Conservation (phyloP, 2,329 filamentous ascomycete genomes). For the Teratosphaeria viscida region DNA sequence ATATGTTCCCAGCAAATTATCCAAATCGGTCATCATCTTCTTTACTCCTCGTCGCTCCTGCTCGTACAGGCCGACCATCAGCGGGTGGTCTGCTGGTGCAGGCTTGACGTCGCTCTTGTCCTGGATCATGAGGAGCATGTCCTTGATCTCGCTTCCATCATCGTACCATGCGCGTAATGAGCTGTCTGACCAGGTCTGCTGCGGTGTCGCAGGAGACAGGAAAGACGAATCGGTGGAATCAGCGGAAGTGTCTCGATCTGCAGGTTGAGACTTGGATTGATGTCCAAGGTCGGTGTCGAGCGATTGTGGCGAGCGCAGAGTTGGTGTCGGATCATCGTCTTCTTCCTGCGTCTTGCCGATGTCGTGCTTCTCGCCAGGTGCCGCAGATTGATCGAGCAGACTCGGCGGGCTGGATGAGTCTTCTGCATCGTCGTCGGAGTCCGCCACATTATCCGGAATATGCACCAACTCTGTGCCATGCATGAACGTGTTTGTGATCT, state of each 20-base stretch:
- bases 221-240: conserved; percentile 11
- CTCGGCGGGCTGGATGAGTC: conserved; percentile 20
- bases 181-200: conserved; percentile 64
- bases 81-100: conserved; percentile 72
- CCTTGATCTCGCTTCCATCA: conserved; percentile 71
- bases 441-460: conserved; percentile 19
- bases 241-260: background rate
- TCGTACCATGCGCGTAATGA: conserved; percentile 73
- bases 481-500: conserved; percentile 40
- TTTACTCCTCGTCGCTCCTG: conserved; percentile 78
- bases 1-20: conserved; percentile 35
- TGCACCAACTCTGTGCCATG: conserved; percentile 28
- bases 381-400: conserved; percentile 14
- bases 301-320: conserved; percentile 18
- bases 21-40: conserved; percentile 81
- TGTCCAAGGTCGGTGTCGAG: background rate
- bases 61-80: conserved; percentile 69
- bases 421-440: conserved; percentile 11
- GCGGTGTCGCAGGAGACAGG: conserved; percentile 17
- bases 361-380: conserved; percentile 8
- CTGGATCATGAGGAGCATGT: conserved; percentile 83
- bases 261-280: background rate
- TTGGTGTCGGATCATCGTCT: conserved; percentile 23
- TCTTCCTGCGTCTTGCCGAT: conserved; percentile 1
- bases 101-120: conserved; percentile 78